Base-by-base conservation (phyloP, 192 early-diverging fungal genomes). In the Coemansia sp. region DNA sequence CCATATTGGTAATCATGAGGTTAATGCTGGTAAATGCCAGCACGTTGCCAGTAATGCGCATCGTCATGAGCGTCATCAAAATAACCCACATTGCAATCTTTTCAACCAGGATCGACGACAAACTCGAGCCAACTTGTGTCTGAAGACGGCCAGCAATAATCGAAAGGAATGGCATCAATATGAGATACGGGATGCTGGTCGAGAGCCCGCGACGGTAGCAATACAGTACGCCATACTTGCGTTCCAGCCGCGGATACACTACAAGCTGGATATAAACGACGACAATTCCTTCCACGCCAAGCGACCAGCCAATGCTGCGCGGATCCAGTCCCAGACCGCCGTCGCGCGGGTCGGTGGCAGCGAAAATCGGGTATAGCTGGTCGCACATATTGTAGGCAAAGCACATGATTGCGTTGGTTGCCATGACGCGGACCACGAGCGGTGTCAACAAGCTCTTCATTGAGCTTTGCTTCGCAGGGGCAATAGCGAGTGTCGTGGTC, bases 281-380 rank as follows among this genome's bases (percentile, higher is more conserved):
- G 9, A 70, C 67, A 1, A 77, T 25, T 0, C 82, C 71, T 1
- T 80, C 65, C 19, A 76, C 46, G 2, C 84, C 62, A 29, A 89
- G 53, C 0, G 84, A 83, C 2, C 79, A 46, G 4, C 88, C 86
- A 46, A 89, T 86, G 25, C 67, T 62, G 24, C 74, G 75, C 1
- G 84, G 51, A 15, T 53, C 62, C 32, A 87, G 74, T 2, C 86
- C 88, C 4, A 89, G 67, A 6, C 88, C 88, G 43, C 88, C 87
- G 6, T 74, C 57, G 5, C 20, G 45, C 0, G 69, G 67, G 17
- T 61, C 27, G 2, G 71, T 71, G 14, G 83, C 83, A 6, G 77
- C 69, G 61, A 78, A 84, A 15, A 84, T 71, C n/a, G 77, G 74
- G 36, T 77, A 80, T 4, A 66, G 19, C 24, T 80, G 73, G 29